Conservation (phyloP, 2,329 filamentous ascomycete species). For the Colletotrichum truncatum region DNA sequence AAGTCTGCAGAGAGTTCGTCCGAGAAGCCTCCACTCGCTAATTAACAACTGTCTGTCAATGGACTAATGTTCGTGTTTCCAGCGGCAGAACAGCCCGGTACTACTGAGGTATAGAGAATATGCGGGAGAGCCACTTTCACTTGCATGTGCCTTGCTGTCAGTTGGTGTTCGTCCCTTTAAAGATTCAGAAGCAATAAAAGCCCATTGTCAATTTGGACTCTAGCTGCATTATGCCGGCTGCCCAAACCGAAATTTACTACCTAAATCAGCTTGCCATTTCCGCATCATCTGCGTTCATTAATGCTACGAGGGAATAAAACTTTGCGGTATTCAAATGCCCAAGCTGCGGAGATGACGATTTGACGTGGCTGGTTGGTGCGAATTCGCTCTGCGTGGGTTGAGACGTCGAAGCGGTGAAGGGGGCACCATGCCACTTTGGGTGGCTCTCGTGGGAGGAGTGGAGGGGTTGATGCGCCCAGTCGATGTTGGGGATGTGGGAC, state of each 20-base stretch:
- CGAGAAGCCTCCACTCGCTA: neutral
- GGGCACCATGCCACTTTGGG: conserved; percentile 33
- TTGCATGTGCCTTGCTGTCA: too few species aligned
- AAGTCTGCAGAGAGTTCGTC: neutral
- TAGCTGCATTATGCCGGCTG: neutral
- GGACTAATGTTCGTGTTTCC: neutral
- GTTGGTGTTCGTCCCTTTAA: too few species aligned
- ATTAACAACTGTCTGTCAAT: neutral
- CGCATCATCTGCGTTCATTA: neutral
- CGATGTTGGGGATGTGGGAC: conserved; percentile 19
- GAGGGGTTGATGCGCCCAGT: conserved; percentile 15
- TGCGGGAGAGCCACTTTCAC: too few species aligned
- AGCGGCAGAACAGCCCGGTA: neutral
- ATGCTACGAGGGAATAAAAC: neutral
- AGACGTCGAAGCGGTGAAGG: conserved; percentile 34
- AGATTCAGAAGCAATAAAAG: too few species aligned
- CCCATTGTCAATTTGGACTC: too few species aligned
- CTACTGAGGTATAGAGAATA: too few species aligned
- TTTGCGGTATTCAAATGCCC: neutral
- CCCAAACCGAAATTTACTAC: neutral
- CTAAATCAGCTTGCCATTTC: neutral
- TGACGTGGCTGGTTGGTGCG: conserved; percentile 20
- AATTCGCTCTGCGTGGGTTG: conserved; percentile 21
- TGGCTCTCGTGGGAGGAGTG: conserved; percentile 23
- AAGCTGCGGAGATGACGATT: neutral